A percentile compares a stretch with the other conserved stretches of the same genome.
Evolutionary conservation across 2,329 filamentous ascomycete species (phyloP).

Genomic region (Diaporthe amygdali): DNA sequence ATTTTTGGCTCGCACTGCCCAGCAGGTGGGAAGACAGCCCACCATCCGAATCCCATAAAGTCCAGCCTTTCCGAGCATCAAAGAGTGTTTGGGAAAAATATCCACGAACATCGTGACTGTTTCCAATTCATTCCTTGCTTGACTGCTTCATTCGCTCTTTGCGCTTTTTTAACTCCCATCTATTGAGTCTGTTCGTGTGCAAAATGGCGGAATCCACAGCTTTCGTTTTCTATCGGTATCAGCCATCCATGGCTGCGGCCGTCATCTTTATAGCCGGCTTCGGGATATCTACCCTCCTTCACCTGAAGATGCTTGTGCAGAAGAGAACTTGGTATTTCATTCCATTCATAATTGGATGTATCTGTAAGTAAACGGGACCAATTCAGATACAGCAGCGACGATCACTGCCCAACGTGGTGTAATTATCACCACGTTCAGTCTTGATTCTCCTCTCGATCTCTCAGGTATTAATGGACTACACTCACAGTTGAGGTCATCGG

Average conservation of each 20-base stretch:
- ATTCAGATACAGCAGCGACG: background rate
- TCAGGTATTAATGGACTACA: background rate
- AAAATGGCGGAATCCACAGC: background rate
- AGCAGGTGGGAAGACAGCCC: background rate
- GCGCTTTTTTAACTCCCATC: background rate
- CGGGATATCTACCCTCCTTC: slow-evolving; percentile 39
- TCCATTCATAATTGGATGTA: slow-evolving; percentile 55
- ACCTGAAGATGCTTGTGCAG: slow-evolving; percentile 42
- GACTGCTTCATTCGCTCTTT: background rate
- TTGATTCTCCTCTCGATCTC: background rate
- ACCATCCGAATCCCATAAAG: background rate
- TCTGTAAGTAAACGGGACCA: slow-evolving; percentile 42
- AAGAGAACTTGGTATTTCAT: slow-evolving; percentile 55
- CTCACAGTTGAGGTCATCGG: slow-evolving; percentile 17
- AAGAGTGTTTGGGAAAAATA: background rate
- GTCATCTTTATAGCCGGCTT: slow-evolving; percentile 47
- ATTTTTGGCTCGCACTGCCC: background rate
- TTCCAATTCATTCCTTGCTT: background rate
- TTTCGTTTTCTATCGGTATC: slow-evolving; percentile 47
- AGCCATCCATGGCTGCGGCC: slow-evolving; percentile 47
- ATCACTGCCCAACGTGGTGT: background rate
- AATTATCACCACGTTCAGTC: too few species aligned
- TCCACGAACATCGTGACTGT: background rate
- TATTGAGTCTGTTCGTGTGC: background rate
- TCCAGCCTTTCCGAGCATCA: background rate